Percentiles rank a stretch among this genome's conserved stretches.
Evolutionary conservation across 2,329 filamentous ascomycete species (phyloP).

Genomic region (Arthrocladium fulminans): DNA sequence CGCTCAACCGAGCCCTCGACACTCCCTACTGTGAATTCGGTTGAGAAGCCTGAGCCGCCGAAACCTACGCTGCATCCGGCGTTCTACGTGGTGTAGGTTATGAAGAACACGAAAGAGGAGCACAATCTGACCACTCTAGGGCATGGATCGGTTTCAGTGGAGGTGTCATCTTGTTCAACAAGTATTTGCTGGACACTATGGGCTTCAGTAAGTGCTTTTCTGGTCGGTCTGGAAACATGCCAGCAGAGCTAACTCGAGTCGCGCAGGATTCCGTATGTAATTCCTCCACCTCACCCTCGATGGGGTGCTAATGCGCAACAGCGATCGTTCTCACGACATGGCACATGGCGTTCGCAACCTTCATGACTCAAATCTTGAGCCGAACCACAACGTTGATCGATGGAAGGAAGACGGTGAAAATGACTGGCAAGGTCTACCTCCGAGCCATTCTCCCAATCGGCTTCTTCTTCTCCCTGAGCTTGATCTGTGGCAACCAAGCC

Average conservation of each 20-base stretch:
- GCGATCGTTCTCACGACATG: conserved; percentile 76
- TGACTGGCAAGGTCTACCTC: conserved; percentile 89
- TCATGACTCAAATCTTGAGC: conserved; percentile 90
- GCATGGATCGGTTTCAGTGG: conserved; percentile 89
- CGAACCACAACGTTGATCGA: conserved; percentile 84
- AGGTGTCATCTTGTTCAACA: conserved; percentile 97
- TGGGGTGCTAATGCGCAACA: conserved; percentile 22
- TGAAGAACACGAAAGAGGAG: background rate
- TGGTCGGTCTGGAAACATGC: background rate
- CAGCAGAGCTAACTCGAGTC: background rate
- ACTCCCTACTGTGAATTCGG: conserved; percentile 67
- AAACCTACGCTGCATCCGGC: conserved; percentile 64
- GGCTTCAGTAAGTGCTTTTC: conserved; percentile 37
- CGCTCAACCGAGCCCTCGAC: conserved; percentile 37
- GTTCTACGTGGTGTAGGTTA: conserved; percentile 64
- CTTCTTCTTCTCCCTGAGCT: conserved; percentile 86
- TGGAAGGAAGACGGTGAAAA: conserved; percentile 90
- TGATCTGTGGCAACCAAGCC: conserved; percentile 93
- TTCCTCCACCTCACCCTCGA: background rate
- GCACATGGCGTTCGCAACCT: conserved; percentile 84
- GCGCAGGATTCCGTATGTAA: conserved; percentile 39
- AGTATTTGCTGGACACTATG: conserved; percentile 81
- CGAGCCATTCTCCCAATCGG: conserved; percentile 92
- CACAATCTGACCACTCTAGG: conserved; percentile 38
- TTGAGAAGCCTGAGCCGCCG: conserved; percentile 57